Base-by-base conservation (phyloP, 768 basidiomycete species). In the Suillus fuscotomentosus region DNA sequence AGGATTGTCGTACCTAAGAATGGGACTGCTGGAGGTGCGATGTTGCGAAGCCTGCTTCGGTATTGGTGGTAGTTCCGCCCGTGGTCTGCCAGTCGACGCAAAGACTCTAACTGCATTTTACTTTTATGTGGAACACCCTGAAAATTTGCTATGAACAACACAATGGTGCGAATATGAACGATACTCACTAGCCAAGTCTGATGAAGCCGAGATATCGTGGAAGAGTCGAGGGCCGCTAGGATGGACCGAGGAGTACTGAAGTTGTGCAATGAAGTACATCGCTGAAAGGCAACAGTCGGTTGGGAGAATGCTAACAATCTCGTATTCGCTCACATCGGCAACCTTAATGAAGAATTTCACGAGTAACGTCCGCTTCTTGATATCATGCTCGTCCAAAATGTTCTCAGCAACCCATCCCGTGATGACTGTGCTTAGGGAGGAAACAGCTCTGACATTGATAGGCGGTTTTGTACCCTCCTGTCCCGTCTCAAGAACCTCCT, bases 351-450 rank as follows among this genome's bases (percentile, higher is more conserved):
- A 97, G 76, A 93, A 96, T 76, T 95, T 95, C 71, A 97, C 83
- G 66, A 96, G 72, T 9, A 73, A 64, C 31, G 88, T 89, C 65
- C 95, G 81, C 77, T 88, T 92, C 83, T 94, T 95, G 69, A 88
- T 84, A 76, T 99, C 97, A 60, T 82, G 84, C 78, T 99, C 97
- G 70, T 89, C 89, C 57, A 99, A 78, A 65, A 99, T 95, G 70
- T 90, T 90, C 78, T 99, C 97, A 10, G 95, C 91, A 38, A 98
- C 92, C 93, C 95, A 97, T 5, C 95, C 96, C 1, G 95, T 98
- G 69, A 98, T 90, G 61, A 90, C 86, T 15, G 95, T 99, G 73
- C 94, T 97, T 73, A 98, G 78, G 6, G 91, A 88, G 53, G 90
- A 90, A 67, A 99, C 89, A 27, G 91, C 90, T 73, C 86, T 90